Conservation (phyloP, 2,329 filamentous ascomycete genomes). For the Cladosporium sp. region DNA sequence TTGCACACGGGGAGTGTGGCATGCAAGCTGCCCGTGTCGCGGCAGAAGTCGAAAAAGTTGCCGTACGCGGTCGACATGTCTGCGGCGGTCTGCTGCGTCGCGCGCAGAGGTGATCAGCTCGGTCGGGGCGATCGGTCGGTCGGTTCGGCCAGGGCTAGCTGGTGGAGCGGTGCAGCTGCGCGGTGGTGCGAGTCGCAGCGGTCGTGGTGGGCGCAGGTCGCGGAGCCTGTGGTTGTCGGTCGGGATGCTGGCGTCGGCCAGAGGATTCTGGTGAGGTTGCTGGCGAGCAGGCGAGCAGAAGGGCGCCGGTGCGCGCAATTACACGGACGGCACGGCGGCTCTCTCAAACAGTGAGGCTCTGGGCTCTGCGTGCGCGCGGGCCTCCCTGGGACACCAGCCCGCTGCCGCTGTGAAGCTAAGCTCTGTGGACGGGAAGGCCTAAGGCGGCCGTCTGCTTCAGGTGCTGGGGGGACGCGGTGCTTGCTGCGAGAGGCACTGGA, state of each 20-base stretch:
- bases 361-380: neutral
- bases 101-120: conserved; percentile 6
- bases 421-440: neutral
- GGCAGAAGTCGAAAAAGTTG: conserved; percentile 41
- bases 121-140: neutral
- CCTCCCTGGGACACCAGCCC: neutral
- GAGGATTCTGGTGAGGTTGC: conserved; percentile 2
- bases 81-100: neutral
- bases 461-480: no score
- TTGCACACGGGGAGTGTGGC: conserved; percentile 41
- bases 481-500: no score
- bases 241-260: neutral
- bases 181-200: neutral
- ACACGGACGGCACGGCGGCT: conserved; percentile 8
- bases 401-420: conserved; percentile 2
- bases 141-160: neutral
- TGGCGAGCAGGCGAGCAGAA: neutral
- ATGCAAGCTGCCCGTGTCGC: conserved; percentile 39
- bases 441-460: no score
- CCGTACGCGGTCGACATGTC: conserved; percentile 26
- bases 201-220: neutral
- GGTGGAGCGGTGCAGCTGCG: neutral
- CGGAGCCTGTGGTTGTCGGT: neutral
- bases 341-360: conserved; percentile 9
- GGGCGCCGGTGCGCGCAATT: neutral